Evolutionary conservation across 2,329 filamentous ascomycete species (phyloP).

Genomic region (Paraphoma chrysanthemicola): DNA sequence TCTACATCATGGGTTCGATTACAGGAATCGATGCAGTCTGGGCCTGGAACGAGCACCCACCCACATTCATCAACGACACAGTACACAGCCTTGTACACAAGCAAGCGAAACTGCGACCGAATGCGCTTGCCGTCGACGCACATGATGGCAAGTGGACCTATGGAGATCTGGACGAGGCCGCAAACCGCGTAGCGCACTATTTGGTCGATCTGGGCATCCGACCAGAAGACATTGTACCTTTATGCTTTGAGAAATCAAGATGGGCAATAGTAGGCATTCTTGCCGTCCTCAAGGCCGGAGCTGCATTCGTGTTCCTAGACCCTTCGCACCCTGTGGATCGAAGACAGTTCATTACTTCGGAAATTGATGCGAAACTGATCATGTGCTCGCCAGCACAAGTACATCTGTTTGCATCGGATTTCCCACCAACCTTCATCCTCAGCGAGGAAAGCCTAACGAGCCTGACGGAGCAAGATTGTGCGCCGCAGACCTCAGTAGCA

Average conservation of each 20-base stretch:
- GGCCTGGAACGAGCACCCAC: slow-evolving; percentile 16
- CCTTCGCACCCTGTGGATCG: neutral
- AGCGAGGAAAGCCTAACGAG: slow-evolving; percentile 51
- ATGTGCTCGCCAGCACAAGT: neutral
- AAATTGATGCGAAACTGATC: neutral
- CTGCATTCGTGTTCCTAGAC: neutral
- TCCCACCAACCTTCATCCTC: slow-evolving; percentile 29
- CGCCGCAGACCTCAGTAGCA: slow-evolving; percentile 18
- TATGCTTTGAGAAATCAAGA: neutral
- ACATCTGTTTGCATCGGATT: neutral
- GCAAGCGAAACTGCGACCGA: slow-evolving; percentile 13
- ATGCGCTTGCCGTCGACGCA: slow-evolving; percentile 28
- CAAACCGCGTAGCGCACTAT: slow-evolving; percentile 17
- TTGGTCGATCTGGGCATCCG: slow-evolving; percentile 2
- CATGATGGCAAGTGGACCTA: slow-evolving; percentile 37
- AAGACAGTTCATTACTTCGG: neutral
- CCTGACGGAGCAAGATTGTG: slow-evolving; percentile 16
- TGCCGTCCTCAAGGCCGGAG: neutral
- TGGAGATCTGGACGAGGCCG: slow-evolving; percentile 24
- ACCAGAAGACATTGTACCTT: neutral
- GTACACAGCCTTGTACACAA: slow-evolving; percentile 24
- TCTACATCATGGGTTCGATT: slow-evolving; percentile 14
- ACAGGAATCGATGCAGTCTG: slow-evolving; percentile 17
- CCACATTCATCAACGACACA: slow-evolving; percentile 12
- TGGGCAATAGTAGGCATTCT: neutral